Base-by-base conservation (phyloP, 2,329 filamentous ascomycete species). In the Amphichorda felina region DNA sequence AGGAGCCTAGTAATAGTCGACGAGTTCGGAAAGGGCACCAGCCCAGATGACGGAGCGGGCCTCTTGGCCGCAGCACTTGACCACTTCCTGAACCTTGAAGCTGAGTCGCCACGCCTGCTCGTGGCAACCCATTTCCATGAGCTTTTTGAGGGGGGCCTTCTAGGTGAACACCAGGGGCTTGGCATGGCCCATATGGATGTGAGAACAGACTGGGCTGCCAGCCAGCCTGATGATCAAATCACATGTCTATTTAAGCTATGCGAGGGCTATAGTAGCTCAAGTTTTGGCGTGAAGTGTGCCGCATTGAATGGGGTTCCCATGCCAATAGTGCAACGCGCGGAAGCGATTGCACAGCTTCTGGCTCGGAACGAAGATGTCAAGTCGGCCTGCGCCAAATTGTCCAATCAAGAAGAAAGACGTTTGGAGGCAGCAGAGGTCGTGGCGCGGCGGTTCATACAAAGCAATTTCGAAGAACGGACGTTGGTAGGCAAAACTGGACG, bases 1-100 rank as follows among this genome's bases (percentile, higher is more conserved):
- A 72, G 75, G 33, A 95, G 84, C 49, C 63, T 98, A 5, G 55
- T 98, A 2, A 65, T 98, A n/a, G 75, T 96, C 30, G 91, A 98
- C 47, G 91, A 98, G 50, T 96, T 98, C 47, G 75, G 75, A 2
- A 80, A 79, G 49, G 75, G 75, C 3, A 80, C 75, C 0, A 70
- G 68, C 34, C 51, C 60, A 8, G 59, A 68, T 38, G 72, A 78
- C 46, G 75, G 75, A 6, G 67, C 70, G 2, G 75, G 73, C 1
- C 54, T 81, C 11, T 56, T 77, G 30, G 61, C 69, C 17, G 73
- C 73, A 2, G 56, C 79, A 6, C 56, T 82, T 13, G 57, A 68
- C 29, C 64, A 79, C 46, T 73, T 80, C 33, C 54, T 70, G 9
- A 55, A 51, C 3, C 55, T 70, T 13, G 64, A 57, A 1, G 28